Conservation (phyloP, 1,284 basidiomycete genomes). For the Erythrobasidium hasegawianum region DNA sequence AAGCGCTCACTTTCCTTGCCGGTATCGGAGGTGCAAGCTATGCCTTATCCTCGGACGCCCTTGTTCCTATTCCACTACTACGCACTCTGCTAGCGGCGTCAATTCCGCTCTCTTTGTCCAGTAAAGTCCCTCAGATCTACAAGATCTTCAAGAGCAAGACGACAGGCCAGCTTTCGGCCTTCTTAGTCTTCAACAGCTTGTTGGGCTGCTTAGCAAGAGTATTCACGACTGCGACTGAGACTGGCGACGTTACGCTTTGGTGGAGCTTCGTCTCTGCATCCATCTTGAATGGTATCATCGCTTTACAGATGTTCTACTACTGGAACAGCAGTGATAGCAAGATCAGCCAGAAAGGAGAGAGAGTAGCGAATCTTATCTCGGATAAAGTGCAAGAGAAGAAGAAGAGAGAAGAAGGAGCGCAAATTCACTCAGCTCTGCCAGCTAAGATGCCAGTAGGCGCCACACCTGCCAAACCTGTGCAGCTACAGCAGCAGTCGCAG, state of each 20-base stretch:
- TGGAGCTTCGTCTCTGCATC: constrained; percentile 77
- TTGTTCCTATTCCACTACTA: constrained; percentile 58
- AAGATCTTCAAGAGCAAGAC: constrained; percentile 68
- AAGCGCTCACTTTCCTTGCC: constrained; percentile 40
- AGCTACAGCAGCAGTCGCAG: not conserved
- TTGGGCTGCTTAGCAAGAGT: constrained; percentile 78
- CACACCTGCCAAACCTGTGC: constrained; percentile 19
- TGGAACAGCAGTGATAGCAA: constrained; percentile 17
- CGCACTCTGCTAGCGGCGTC: constrained; percentile 55
- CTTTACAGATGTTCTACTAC: constrained; percentile 70
- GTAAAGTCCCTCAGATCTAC: constrained; percentile 80
- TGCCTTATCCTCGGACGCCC: constrained; percentile 48
- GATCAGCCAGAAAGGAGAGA: not conserved
- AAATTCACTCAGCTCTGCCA: constrained; percentile 11
- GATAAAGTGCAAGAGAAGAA: constrained; percentile 28
- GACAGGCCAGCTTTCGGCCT: constrained; percentile 84
- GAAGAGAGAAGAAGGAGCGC: constrained; percentile 15
- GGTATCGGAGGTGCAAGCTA: constrained; percentile 51
- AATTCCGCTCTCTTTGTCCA: constrained; percentile 75
- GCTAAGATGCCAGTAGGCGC: constrained; percentile 22
- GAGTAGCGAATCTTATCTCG: not conserved
- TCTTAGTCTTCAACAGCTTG: constrained; percentile 78
- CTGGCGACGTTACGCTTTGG: constrained; percentile 70
- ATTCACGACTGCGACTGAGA: constrained; percentile 82
- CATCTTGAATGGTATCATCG: constrained; percentile 71